phyloP scores from a whole-genome alignment of 2,329 filamentous ascomycete genomes.

The Aspergillus vadensis region DNA sequence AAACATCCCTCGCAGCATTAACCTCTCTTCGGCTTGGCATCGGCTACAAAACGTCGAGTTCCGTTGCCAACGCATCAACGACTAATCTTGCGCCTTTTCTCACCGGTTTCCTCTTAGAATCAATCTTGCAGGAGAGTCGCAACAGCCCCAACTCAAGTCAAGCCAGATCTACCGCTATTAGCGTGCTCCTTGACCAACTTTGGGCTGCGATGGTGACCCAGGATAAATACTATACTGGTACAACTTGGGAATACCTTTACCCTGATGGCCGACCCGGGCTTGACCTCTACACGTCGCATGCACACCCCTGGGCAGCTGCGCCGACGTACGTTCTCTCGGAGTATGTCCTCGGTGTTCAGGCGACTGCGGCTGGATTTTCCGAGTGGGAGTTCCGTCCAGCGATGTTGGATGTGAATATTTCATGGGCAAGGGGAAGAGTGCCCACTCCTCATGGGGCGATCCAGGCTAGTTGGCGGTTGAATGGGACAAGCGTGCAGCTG shows the following conservation, averaged over 20 bases:
- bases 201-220: slow-evolving; percentile 49
- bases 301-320: slow-evolving; percentile 50
- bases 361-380: not conserved
- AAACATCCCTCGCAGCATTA: slow-evolving; percentile 34
- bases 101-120: slow-evolving; percentile 47
- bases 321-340: slow-evolving; percentile 50
- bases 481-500: not conserved
- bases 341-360: slow-evolving; percentile 18
- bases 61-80: slow-evolving; percentile 18
- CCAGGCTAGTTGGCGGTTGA: slow-evolving; percentile 6
- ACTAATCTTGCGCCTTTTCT: slow-evolving; percentile 50
- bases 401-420: slow-evolving; percentile 1
- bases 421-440: slow-evolving; percentile 7
- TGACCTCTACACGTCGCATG: slow-evolving; percentile 45
- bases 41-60: slow-evolving; percentile 40
- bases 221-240: slow-evolving; percentile 39
- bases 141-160: slow-evolving; percentile 17
- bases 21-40: slow-evolving; percentile 33
- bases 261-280: slow-evolving; percentile 44
- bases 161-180: slow-evolving; percentile 24
- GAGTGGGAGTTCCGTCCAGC: slow-evolving; percentile 8
- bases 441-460: slow-evolving; percentile 8
- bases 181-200: slow-evolving; percentile 39
- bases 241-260: slow-evolving; percentile 51
- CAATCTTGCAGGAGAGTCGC: slow-evolving; percentile 29